phyloP scores from a whole-genome alignment of 1,284 basidiomycete species.

The Sphagnurus paluster region DNA sequence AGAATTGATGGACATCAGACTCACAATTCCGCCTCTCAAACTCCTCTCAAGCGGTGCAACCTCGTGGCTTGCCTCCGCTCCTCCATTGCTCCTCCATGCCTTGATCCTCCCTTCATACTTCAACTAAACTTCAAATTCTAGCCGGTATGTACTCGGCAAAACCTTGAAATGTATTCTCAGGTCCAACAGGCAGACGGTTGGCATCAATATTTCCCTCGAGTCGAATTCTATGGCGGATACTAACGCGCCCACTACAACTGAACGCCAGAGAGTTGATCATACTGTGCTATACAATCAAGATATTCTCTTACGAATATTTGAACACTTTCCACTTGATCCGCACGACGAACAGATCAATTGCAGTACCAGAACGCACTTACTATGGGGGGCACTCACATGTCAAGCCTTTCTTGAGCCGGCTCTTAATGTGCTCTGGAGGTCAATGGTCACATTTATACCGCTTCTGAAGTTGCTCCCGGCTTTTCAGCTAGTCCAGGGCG shows the following conservation, averaged over 20 bases:
- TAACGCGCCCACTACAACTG: too few species aligned
- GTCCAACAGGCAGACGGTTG: too few species aligned
- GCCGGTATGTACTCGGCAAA: too few species aligned
- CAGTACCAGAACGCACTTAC: constrained; percentile 4
- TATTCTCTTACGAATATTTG: constrained; percentile 18
- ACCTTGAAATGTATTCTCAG: too few species aligned
- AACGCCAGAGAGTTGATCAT: background rate
- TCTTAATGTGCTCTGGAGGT: constrained; percentile 22
- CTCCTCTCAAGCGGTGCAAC: too few species aligned
- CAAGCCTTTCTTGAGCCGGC: constrained; percentile 24
- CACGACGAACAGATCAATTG: background rate
- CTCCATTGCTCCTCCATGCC: background rate
- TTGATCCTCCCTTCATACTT: too few species aligned
- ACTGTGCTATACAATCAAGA: constrained; percentile 16
- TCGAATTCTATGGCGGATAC: too few species aligned
- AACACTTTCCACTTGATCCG: constrained; percentile 13
- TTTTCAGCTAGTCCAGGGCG: constrained; percentile 16
- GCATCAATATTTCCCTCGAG: too few species aligned
- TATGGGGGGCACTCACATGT: constrained; percentile 20
- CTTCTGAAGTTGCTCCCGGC: constrained; percentile 22
- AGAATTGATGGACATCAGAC: too few species aligned
- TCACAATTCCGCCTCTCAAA: too few species aligned
- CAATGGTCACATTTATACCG: constrained; percentile 20
- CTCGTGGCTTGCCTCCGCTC: too few species aligned
- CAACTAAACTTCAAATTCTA: too few species aligned